Base-by-base conservation (phyloP, 1,284 basidiomycete genomes). In the Garcileccinum viscosum region DNA sequence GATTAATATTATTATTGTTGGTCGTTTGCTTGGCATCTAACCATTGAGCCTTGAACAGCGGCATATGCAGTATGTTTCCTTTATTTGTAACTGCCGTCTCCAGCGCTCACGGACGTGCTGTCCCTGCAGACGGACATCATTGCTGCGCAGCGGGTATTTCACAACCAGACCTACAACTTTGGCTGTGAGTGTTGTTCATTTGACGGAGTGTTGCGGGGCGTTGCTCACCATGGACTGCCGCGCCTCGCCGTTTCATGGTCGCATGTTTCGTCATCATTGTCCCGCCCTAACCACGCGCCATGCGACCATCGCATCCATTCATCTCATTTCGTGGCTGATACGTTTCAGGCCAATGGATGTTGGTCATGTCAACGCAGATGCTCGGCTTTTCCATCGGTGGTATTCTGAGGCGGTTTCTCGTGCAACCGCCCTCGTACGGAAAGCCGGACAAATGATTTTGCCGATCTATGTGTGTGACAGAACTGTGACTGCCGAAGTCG, bases 321-420 rank as follows among this genome's bases (percentile, higher is more conserved):
- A 40, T 32, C 24, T 56, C 8, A 22, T 76, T 82, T 74, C 42
- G 35, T 89, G 85, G 27, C 22, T 9, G 1, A 64, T 32, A 12
- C n/a, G 33, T 35, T 27, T 78, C 87, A 80, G 83, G 91, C 86
- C 89, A 92, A 86, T 89, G 90, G 85, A 85, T 97, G 78, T 80
- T 96, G 58, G 87, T 95, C n/a, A 89, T 97, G 84, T 91, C 94
- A 19, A 93, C 94, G 1, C 93, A 97, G 77, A 82, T 96, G 64
- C 91, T 95, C 58, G 96, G 95, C 1, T 95, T 97, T 78, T 92
- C 93, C 3, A 89, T 96, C 35, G 94, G 95, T 7, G 96, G 96
- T 35, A 83, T 94, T 64, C 86, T 88, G 59, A 83, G 90, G 27
- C 87, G 91, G 19, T 93, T 95, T 85, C 86, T 96, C 44, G 93